phyloP scores from a whole-genome alignment of 306 rosid genomes.

The Fragaria vesca region DNA sequence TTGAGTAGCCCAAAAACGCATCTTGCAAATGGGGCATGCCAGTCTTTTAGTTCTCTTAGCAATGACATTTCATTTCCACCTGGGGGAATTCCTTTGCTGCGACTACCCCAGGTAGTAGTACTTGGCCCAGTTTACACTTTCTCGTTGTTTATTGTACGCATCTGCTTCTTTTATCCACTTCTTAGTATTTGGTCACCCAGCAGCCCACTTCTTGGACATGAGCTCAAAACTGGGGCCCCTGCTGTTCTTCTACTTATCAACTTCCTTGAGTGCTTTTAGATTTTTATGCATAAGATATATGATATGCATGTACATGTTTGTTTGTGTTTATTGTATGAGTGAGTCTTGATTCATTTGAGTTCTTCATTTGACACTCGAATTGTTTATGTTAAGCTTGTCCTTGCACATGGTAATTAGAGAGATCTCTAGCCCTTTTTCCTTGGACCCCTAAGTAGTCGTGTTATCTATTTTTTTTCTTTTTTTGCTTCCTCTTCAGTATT shows the following conservation, averaged over 20 bases:
- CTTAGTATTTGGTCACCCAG: background rate
- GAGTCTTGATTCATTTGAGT: background rate
- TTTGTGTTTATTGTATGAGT: background rate
- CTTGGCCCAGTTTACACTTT: slow-evolving; percentile 23
- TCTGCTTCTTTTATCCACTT: background rate
- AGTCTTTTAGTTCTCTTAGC: slow-evolving; percentile 45
- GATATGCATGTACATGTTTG: background rate
- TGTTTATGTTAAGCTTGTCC: background rate
- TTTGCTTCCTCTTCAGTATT: slow-evolving; percentile 1
- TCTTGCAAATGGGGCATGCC: slow-evolving; percentile 84
- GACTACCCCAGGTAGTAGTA: slow-evolving; percentile 83
- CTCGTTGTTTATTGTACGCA: background rate
- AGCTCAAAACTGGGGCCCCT: background rate
- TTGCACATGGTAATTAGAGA: background rate
- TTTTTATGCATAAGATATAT: background rate
- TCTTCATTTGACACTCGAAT: background rate
- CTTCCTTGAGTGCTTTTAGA: background rate
- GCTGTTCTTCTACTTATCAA: background rate
- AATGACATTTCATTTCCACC: slow-evolving; percentile 69
- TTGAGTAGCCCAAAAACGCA: slow-evolving; percentile 49
- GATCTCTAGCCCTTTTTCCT: background rate
- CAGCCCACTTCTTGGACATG: background rate
- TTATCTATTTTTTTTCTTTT: background rate
- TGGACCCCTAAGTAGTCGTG: background rate
- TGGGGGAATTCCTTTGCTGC: slow-evolving; percentile 75